These are phyloP conservation scores for Penicillium oxalicum DNA, from an alignment of 2,329 filamentous ascomycete species.

Conservation along the genomic window DNA sequence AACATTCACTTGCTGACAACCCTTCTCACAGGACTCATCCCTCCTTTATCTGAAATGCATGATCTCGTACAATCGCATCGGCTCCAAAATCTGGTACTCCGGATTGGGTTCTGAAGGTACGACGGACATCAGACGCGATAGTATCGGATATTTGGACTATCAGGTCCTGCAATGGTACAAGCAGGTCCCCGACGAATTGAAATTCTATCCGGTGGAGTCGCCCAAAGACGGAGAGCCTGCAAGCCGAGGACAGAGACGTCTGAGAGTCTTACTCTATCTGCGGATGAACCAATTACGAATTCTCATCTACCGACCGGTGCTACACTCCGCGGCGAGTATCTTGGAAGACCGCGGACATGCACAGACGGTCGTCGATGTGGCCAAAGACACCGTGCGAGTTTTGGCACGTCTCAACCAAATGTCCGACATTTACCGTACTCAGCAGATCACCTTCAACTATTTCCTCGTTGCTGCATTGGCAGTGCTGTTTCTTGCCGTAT, in stretches of 20 bases:
- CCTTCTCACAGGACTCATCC: constrained; percentile 32
- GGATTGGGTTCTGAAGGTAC: constrained; percentile 65
- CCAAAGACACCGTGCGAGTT: constrained; percentile 59
- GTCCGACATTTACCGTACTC: constrained; percentile 57
- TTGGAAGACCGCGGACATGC: constrained; percentile 68
- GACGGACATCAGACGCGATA: constrained; percentile 61
- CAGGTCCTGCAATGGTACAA: constrained; percentile 86
- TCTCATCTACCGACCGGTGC: constrained; percentile 77
- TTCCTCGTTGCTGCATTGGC: constrained; percentile 60
- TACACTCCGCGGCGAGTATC: constrained; percentile 80
- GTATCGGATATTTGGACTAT: constrained; percentile 74
- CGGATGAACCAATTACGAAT: constrained; percentile 87
- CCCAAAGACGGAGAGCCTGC: constrained; percentile 44
- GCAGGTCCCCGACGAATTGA: constrained; percentile 58
- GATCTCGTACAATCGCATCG: constrained; percentile 76
- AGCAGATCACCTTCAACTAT: constrained; percentile 62
- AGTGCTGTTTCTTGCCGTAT: constrained; percentile 59
- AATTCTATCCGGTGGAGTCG: constrained; percentile 55
- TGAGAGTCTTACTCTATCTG: constrained; percentile 78
- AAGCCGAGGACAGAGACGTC: constrained; percentile 62
- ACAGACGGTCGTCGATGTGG: constrained; percentile 60
- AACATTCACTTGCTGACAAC: not conserved
- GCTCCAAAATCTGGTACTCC: constrained; percentile 79
- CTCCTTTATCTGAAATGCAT: constrained; percentile 72
- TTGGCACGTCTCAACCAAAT: constrained; percentile 57